Evolutionary conservation across 495 filamentous ascomycete species (phyloP).

Genomic region (Trichoderma erinaceum): DNA sequence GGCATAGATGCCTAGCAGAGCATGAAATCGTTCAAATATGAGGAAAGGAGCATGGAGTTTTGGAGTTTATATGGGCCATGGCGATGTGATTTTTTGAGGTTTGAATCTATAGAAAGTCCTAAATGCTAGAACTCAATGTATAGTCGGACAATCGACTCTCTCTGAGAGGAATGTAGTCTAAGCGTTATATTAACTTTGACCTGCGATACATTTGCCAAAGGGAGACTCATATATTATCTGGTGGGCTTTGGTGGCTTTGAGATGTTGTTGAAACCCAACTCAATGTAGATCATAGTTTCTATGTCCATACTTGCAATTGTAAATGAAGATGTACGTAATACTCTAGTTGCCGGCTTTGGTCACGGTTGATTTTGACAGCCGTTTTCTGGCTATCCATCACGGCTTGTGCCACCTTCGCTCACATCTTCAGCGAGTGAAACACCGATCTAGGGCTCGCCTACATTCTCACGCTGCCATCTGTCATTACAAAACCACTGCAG

Average conservation of each 20-base stretch:
- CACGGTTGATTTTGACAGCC: neutral
- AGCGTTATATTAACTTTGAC: neutral
- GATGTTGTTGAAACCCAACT: neutral
- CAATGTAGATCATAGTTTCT: neutral
- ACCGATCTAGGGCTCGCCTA: neutral
- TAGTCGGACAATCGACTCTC: neutral
- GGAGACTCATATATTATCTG: too few species aligned
- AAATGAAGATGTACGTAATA: neutral
- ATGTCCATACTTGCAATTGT: neutral
- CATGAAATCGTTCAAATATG: neutral
- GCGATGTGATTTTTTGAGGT: neutral
- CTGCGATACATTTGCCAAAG: too few species aligned
- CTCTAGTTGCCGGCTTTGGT: neutral
- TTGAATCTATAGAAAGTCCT: neutral
- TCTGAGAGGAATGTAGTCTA: neutral
- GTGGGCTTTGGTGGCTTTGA: neutral
- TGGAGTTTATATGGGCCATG: neutral
- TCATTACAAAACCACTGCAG: neutral
- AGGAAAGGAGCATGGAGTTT: conserved; percentile 8
- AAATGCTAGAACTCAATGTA: neutral
- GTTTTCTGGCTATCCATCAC: neutral
- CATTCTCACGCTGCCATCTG: neutral
- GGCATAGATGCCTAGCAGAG: conserved; percentile 19
- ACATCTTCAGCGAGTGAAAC: neutral
- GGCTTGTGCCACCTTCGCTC: neutral